Conservation (phyloP, 805 yeast genomes). For the Yarrowia bubula region DNA sequence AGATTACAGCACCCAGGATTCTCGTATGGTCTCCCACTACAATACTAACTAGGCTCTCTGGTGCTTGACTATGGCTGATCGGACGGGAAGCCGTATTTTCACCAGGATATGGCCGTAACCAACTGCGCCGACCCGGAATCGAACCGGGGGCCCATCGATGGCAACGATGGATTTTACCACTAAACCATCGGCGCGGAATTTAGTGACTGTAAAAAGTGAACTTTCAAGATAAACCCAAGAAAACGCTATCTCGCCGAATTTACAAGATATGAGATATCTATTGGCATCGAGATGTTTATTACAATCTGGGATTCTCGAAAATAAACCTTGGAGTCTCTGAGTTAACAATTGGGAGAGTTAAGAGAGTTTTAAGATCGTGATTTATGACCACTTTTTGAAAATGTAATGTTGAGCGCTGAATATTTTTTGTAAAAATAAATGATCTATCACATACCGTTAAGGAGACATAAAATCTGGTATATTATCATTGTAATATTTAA, state of each 20-base stretch:
- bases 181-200: not conserved
- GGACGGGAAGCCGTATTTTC: constrained; percentile 20
- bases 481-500: too few species aligned
- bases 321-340: not conserved
- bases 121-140: constrained; percentile 15
- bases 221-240: not conserved
- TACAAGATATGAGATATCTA: not conserved
- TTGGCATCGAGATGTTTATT: not conserved
- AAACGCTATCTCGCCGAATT: not conserved
- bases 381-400: too few species aligned
- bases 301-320: not conserved
- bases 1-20: constrained; percentile 22
- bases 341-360: too few species aligned
- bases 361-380: too few species aligned
- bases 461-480: too few species aligned
- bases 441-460: too few species aligned
- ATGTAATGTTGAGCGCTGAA: too few species aligned
- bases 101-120: constrained; percentile 16
- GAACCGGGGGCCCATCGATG: constrained; percentile 21
- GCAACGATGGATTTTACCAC: constrained; percentile 18
- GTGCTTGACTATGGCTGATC: constrained; percentile 23
- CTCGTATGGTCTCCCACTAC: constrained; percentile 23
- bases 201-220: not conserved
- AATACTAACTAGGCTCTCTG: constrained; percentile 22
- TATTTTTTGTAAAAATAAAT: too few species aligned